Evolutionary conservation across 768 basidiomycete species (phyloP), one percentile per base, ranked within the genome.

Genomic region (Trametes cubensis): DNA sequence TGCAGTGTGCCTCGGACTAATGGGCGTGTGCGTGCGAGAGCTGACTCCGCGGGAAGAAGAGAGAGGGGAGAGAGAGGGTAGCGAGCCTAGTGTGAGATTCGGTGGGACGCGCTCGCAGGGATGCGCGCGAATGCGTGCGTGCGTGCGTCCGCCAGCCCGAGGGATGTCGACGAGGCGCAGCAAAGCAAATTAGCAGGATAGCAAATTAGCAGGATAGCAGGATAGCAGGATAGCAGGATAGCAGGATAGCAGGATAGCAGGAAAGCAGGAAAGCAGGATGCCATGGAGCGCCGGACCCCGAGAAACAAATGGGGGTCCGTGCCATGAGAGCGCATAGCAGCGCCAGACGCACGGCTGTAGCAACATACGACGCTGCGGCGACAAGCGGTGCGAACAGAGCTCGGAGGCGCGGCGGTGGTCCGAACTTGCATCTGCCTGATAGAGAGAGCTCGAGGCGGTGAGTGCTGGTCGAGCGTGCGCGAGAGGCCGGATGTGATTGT

Each of bases 301-400:
- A 28, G 28, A 28, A 28, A 4, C 28, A 28, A n/a, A n/a, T n/a
- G n/a, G n/a, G n/a, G n/a, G n/a, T n/a, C 28, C 28, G 3, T 28
- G 28, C 28, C n/a, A 7, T 7, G 28, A 4, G 7, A 7, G 28
- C 7, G 28, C 28, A 28, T 28, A 28, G 28, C 28, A 28, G 28
- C 28, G 7, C 28, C 28, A 28, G 3, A 3, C 7, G 4, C 28
- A 7, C 28, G 28, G 3, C 28, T 28, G 28, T 7, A 28, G 28
- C 28, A 28, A 7, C 28, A 28, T 7, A 49, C 15, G 26, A 30
- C 15, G 28, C 18, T 44, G 42, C n/a, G 51, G 38, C 38, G 30
- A 53, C 26, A 45, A 45, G 42, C 44, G 30, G 42, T 55, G 44
- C 42, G 44, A 45, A 46, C 17, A n/a, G 26, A 34, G 54, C n/a